A percentile compares a stretch with the other conserved stretches of the same genome.
Conservation (phyloP, 306 rosid genomes). For the Fagus crenata region DNA sequence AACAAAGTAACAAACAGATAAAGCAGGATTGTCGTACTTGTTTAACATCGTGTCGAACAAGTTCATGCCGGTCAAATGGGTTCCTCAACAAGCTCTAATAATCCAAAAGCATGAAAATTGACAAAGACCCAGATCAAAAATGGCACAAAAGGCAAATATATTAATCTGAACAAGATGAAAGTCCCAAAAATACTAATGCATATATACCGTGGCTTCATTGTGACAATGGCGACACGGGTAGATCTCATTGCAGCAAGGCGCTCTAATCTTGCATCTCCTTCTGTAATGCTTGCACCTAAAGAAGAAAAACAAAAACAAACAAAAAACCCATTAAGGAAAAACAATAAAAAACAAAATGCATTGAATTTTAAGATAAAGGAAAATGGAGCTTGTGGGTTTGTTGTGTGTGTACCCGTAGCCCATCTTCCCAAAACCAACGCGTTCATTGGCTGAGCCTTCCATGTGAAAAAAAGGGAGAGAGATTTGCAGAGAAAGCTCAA, state of each 20-base stretch:
- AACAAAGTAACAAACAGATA: not conserved
- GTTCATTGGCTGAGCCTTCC: conserved; percentile 72
- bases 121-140: conserved; percentile 36
- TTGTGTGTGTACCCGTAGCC: conserved; percentile 65
- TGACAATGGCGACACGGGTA: conserved; percentile 95
- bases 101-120: conserved; percentile 17
- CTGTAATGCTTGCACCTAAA: conserved; percentile 86
- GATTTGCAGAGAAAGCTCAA: conserved; percentile 23
- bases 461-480: conserved; percentile 40
- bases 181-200: not conserved
- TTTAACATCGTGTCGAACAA: conserved; percentile 65
- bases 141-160: conserved; percentile 16
- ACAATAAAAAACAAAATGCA: not conserved
- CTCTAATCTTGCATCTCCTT: conserved; percentile 91
- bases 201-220: conserved; percentile 70
- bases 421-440: conserved; percentile 94
- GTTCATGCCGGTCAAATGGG: conserved; percentile 74
- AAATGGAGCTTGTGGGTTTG: no score
- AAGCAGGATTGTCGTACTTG: conserved; percentile 50
- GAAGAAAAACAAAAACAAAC: no score
- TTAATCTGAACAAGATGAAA: not conserved
- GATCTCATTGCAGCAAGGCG: conserved; percentile 94
- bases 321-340: conserved; percentile 3
- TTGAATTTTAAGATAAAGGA: not conserved
- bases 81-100: conserved; percentile 63